A percentile compares a stretch with the other conserved stretches of the same genome.
These are phyloP conservation scores for Venturia asperata DNA, from an alignment of 2,329 filamentous ascomycete genomes.

Conservation along the genomic window DNA sequence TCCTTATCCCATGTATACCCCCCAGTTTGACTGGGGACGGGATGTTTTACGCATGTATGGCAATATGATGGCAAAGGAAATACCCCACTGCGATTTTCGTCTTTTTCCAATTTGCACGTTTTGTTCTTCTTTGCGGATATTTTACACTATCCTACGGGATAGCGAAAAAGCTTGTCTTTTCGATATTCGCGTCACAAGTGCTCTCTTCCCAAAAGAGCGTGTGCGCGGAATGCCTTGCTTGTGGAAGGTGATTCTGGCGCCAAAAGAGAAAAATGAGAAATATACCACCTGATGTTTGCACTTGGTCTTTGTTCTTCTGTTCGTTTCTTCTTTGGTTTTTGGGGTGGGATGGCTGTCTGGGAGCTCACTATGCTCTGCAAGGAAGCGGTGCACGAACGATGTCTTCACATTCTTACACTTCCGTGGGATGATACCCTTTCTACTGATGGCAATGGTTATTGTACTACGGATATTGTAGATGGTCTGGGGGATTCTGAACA, in stretches of 20 bases:
- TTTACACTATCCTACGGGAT: not conserved
- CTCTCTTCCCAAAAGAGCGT: not conserved
- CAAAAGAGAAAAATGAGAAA: slow-evolving; percentile 12
- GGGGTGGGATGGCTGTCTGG: not conserved
- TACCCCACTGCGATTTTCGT: slow-evolving; percentile 13
- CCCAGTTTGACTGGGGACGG: not conserved
- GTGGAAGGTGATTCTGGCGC: not conserved
- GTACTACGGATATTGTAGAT: not conserved
- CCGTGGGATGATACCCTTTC: slow-evolving; percentile 3
- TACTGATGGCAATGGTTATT: not conserved
- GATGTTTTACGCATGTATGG: slow-evolving; percentile 14
- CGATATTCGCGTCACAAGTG: not conserved
- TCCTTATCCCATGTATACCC: slow-evolving; percentile 9
- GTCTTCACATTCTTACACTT: not conserved
- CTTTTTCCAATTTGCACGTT: slow-evolving; percentile 12
- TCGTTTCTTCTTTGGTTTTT: not conserved
- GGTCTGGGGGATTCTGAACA: not conserved
- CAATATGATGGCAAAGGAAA: slow-evolving; percentile 15
- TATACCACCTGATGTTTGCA: slow-evolving; percentile 13
- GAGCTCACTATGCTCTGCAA: not conserved
- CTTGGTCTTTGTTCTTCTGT: not conserved
- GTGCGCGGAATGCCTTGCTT: not conserved
- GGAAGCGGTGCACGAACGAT: not conserved
- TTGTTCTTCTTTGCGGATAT: not conserved
- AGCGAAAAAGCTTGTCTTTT: slow-evolving; percentile 10